Evolutionary conservation across 225 moss, liverwort and hornwort species (phyloP).

Genomic region (Pleurozium schreberi): DNA sequence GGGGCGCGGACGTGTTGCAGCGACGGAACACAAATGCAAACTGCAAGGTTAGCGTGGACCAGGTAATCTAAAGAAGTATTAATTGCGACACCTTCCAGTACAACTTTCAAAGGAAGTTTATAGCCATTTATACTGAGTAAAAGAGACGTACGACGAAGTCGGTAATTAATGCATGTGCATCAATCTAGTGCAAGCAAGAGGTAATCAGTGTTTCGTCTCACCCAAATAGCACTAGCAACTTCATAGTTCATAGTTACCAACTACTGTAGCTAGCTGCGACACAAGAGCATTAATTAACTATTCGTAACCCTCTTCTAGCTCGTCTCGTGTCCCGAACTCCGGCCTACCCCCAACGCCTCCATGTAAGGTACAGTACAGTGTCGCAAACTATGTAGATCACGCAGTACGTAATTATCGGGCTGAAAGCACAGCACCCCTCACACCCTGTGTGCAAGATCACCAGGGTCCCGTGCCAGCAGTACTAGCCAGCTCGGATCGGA

Average conservation of each 20-base stretch:
- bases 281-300: background rate
- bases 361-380: background rate
- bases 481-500: background rate
- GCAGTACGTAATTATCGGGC: background rate
- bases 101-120: no score
- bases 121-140: no score
- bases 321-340: background rate
- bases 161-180: background rate
- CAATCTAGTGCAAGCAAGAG: background rate
- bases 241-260: background rate
- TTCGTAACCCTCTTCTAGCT: background rate
- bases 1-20: no score
- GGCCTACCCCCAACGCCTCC: background rate
- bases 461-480: background rate
- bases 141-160: background rate
- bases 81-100: background rate
- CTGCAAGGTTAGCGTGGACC: no score
- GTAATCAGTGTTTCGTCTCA: background rate
- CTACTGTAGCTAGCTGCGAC: background rate
- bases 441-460: background rate
- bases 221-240: background rate
- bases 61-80: no score
- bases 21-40: no score
- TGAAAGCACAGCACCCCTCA: background rate
- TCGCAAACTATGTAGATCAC: background rate